A percentile compares a stretch with the other conserved stretches of the same genome.
Evolutionary conservation across 2,329 filamentous ascomycete genomes (phyloP).

Genomic region (Helicocarpus griseus): DNA sequence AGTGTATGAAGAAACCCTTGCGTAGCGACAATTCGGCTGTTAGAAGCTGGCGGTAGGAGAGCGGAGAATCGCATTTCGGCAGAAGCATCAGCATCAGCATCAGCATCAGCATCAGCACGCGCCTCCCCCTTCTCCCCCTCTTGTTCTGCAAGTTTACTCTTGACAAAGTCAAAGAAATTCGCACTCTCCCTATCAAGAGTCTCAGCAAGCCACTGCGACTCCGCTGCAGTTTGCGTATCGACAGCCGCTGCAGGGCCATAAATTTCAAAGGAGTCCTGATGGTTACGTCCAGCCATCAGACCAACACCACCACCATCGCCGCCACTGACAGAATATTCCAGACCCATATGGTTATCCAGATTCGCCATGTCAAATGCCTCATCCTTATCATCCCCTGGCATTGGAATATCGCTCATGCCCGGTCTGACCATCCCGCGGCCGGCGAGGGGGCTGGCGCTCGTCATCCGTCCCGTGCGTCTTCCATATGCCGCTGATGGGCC

Average conservation of each 20-base stretch:
- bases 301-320: conserved; percentile 12
- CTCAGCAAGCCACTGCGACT: conserved; percentile 41
- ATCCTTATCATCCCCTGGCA: conserved; percentile 1
- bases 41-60: conserved; percentile 52
- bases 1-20: conserved; percentile 70
- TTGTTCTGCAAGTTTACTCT: conserved; percentile 35
- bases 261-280: conserved; percentile 32
- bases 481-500: neutral
- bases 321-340: conserved; percentile 18
- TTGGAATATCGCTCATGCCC: neutral
- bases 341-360: conserved; percentile 10
- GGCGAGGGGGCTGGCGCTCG: conserved; percentile 52
- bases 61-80: conserved; percentile 53
- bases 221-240: conserved; percentile 40
- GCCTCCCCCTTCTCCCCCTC: conserved; percentile 14
- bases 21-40: conserved; percentile 53
- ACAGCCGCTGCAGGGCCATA: conserved; percentile 36
- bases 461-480: conserved; percentile 40
- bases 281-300: neutral
- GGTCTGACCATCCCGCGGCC: conserved; percentile 33
- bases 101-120: neutral
- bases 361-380: conserved; percentile 11
- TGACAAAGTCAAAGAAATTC: conserved; percentile 56
- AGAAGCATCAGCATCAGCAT: neutral
- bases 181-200: conserved; percentile 49